A percentile compares a stretch with the other conserved stretches of the same genome.
These are phyloP conservation scores for Sporothrix variecibatus DNA, from an alignment of 2,329 filamentous ascomycete genomes.

Conservation along the genomic window DNA sequence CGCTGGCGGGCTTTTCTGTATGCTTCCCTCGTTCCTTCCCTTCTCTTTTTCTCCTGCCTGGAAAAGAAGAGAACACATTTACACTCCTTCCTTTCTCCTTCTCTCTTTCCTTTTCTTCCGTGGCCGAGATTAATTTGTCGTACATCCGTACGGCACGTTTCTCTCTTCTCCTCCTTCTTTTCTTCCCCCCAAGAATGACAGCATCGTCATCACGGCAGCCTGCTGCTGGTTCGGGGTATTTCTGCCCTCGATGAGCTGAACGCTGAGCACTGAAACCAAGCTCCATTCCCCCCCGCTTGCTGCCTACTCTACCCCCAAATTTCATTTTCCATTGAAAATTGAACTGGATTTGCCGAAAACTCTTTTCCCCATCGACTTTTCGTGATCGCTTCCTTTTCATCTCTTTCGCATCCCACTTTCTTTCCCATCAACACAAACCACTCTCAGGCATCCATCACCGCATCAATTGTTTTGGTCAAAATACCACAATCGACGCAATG, in stretches of 20 bases:
- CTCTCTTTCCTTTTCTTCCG: neutral
- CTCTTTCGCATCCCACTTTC: neutral
- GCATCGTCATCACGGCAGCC: constrained; percentile 32
- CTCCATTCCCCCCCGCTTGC: neutral
- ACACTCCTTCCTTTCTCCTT: constrained; percentile 8
- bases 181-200: constrained; percentile 28
- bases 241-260: constrained; percentile 30
- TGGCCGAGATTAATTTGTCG: neutral
- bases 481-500: constrained; percentile 36
- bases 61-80: constrained; percentile 25
- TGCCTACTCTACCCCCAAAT: neutral
- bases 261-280: constrained; percentile 16
- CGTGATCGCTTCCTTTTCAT: neutral
- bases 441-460: neutral
- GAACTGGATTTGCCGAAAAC: neutral
- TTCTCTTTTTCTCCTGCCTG: constrained; percentile 15
- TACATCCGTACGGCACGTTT: neutral
- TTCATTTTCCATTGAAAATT: constrained; percentile 3
- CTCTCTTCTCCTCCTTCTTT: neutral
- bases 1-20: neutral
- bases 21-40: constrained; percentile 12
- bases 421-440: neutral
- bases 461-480: neutral
- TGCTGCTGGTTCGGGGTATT: constrained; percentile 29
- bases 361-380: neutral